Evolutionary conservation across 306 rosid species (phyloP).

Genomic region (Pterocarpus macrocarpus): DNA sequence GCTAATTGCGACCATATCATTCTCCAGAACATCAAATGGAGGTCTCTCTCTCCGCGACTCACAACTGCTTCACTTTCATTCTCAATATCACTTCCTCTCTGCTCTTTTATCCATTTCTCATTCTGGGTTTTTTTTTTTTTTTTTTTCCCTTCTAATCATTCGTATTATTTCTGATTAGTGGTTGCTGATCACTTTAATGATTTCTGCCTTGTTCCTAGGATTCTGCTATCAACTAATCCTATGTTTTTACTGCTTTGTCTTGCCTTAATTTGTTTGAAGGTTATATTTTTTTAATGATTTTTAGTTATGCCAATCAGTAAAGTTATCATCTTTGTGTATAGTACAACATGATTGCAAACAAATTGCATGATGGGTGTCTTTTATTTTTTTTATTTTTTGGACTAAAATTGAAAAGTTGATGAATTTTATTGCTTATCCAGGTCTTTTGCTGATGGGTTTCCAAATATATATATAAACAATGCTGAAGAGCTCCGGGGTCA

Average conservation of each 20-base stretch:
- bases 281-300: not conserved
- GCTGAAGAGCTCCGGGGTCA: constrained; percentile 97
- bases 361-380: not conserved
- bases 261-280: not conserved
- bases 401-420: constrained; percentile 38
- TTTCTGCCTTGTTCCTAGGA: not conserved
- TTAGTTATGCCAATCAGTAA: not conserved
- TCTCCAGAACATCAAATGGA: constrained; percentile 93
- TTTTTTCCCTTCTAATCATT: not conserved
- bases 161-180: not conserved
- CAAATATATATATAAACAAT: constrained; percentile 81
- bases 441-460: constrained; percentile 94
- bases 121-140: not conserved
- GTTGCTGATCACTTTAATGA: not conserved
- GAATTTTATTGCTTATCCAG: constrained; percentile 56
- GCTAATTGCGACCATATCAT: constrained; percentile 66
- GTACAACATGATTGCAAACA: not conserved
- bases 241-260: not conserved
- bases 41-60: constrained; percentile 50
- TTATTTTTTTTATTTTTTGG: not conserved
- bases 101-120: constrained; percentile 7
- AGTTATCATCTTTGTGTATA: not conserved
- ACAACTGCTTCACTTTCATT: not conserved
- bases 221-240: not conserved
- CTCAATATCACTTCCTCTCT: not conserved